phyloP scores from a whole-genome alignment of 2,329 filamentous ascomycete genomes.

The Aurifilum marmelostoma region DNA sequence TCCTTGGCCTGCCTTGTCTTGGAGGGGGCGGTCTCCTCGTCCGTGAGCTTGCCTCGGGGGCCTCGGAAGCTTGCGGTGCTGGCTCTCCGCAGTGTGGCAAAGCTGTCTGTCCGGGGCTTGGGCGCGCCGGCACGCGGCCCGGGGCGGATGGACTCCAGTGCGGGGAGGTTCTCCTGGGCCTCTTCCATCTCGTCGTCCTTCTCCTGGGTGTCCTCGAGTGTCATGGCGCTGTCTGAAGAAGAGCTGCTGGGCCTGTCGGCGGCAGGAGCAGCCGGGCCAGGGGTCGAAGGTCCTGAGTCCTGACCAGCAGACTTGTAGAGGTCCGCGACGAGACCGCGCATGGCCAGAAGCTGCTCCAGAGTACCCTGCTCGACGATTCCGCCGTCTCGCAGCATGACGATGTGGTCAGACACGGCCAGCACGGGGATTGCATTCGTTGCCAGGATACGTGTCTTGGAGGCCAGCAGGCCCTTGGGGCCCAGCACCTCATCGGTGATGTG shows the following conservation, averaged over 20 bases:
- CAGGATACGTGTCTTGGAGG: constrained; percentile 85
- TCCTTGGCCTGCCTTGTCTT: constrained; percentile 89
- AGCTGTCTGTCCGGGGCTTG: constrained; percentile 69
- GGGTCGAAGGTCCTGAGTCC: constrained; percentile 42
- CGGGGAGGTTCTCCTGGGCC: constrained; percentile 74
- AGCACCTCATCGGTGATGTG: constrained; percentile 96
- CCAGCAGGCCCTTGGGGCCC: constrained; percentile 79
- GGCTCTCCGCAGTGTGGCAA: constrained; percentile 81
- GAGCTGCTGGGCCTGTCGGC: constrained; percentile 49
- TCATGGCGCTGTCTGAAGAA: constrained; percentile 53
- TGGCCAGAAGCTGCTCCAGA: constrained; percentile 86
- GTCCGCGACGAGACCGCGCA: constrained; percentile 87
- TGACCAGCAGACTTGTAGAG: constrained; percentile 77
- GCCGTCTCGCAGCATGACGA: constrained; percentile 81
- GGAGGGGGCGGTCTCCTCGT: constrained; percentile 76
- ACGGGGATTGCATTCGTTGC: constrained; percentile 96
- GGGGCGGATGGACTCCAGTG: constrained; percentile 49
- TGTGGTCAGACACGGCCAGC: constrained; percentile 84
- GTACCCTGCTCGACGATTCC: constrained; percentile 86
- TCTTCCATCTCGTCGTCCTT: constrained; percentile 74
- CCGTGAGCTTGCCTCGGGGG: constrained; percentile 78
- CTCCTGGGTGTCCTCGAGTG: constrained; percentile 59
- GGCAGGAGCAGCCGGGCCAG: constrained; percentile 16
- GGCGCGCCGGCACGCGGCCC: constrained; percentile 37
- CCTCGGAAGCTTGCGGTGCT: constrained; percentile 90